Percentiles rank a stretch among this genome's conserved stretches.
Evolutionary conservation across 208 protist genomes (phyloP).

Genomic region (Leishmania arabica): DNA sequence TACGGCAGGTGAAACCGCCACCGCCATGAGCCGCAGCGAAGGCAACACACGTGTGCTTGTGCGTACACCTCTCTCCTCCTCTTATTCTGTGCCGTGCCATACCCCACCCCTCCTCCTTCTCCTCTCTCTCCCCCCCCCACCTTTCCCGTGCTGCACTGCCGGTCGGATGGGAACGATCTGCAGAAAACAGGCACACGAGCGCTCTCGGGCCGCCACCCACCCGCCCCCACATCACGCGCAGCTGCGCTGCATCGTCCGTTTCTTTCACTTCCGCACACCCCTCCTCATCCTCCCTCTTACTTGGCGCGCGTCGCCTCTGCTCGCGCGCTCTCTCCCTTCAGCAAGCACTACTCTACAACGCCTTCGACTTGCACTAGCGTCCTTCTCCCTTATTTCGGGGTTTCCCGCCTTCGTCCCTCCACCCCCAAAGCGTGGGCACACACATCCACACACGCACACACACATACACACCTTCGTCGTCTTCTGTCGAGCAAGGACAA

Average conservation of each 20-base stretch:
- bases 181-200: neutral
- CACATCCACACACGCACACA: neutral
- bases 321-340: neutral
- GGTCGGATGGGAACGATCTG: neutral
- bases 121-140: neutral
- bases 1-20: neutral
- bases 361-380: neutral
- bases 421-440: neutral
- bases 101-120: neutral
- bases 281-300: neutral
- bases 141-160: neutral
- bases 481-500: no score
- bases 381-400: neutral
- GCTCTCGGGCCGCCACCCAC: neutral
- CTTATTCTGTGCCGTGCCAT: neutral
- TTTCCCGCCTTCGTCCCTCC: neutral
- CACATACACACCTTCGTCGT: neutral
- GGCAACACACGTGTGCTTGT: neutral
- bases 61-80: neutral
- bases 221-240: neutral
- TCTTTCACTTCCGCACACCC: neutral
- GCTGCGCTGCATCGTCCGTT: neutral
- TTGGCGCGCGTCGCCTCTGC: neutral
- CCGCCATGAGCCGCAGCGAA: neutral
- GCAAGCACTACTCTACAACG: neutral